Conservation (phyloP, 768 basidiomycete species). For the Lepiota venenata region DNA sequence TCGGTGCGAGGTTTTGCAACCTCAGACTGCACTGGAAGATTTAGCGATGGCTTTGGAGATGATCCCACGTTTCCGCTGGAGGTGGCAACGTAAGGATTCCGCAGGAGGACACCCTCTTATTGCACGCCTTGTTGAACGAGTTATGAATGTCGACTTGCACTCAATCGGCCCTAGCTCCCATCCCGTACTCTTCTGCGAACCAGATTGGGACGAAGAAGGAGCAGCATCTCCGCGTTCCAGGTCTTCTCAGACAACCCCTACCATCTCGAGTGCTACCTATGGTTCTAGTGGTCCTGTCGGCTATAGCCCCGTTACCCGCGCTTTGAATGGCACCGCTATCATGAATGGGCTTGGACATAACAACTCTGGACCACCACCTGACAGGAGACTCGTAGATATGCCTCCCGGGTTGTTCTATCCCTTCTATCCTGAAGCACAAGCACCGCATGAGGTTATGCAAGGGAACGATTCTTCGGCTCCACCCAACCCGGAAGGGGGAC, state of each 20-base stretch:
- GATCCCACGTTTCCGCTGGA: constrained; percentile 87
- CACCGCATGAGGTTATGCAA: constrained; percentile 8
- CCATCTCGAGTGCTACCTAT: constrained; percentile 29
- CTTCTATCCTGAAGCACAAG: constrained; percentile 56
- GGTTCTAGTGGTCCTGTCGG: constrained; percentile 13
- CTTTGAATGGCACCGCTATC: constrained; percentile 23
- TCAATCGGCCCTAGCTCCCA: constrained; percentile 45
- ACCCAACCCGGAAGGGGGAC: constrained; percentile 13
- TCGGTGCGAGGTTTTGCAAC: constrained; percentile 62
- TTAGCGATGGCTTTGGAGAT: constrained; percentile 86
- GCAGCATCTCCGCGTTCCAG: constrained; percentile 29
- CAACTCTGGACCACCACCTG: constrained; percentile 34
- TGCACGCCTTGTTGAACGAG: constrained; percentile 75
- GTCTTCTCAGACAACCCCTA: constrained; percentile 42
- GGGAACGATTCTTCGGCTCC: constrained; percentile 4
- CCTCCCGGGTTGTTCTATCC: constrained; percentile 74
- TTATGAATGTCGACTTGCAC: constrained; percentile 72
- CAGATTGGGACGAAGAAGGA: constrained; percentile 50
- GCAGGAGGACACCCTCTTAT: constrained; percentile 84
- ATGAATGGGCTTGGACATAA: constrained; percentile 24
- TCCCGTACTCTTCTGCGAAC: constrained; percentile 47
- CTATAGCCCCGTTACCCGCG: constrained; percentile 35
- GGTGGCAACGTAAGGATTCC: constrained; percentile 84
- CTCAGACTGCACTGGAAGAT: constrained; percentile 70
- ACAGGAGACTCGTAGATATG: constrained; percentile 58